Evolutionary conservation across 225 moss, liverwort and hornwort genomes (phyloP).

Genomic region (Straminergon stramineum): DNA sequence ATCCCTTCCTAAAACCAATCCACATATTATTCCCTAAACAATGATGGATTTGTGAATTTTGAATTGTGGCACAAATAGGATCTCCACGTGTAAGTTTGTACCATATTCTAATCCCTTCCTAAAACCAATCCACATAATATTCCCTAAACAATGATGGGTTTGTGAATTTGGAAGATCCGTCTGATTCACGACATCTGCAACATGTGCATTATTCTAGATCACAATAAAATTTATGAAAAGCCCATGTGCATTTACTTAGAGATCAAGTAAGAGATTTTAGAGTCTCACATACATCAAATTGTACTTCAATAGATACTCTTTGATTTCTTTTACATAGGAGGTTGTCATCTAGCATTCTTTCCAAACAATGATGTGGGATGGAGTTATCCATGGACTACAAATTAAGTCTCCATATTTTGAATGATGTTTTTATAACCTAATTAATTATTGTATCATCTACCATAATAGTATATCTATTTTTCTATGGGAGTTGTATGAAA

Average conservation of each 20-base stretch:
- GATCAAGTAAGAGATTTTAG: background rate
- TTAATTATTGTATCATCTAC: background rate
- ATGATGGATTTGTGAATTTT: background rate
- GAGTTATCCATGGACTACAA: background rate
- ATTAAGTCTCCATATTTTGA: background rate
- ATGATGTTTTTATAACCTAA: background rate
- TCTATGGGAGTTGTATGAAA: background rate
- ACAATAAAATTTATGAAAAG: background rate
- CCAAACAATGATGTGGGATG: background rate
- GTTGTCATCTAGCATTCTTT: background rate
- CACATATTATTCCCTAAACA: too few relatives aligned
- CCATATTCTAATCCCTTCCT: rapidly evolving
- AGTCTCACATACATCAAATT: background rate
- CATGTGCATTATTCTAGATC: background rate
- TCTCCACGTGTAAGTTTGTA: too few relatives aligned
- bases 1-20: too few relatives aligned
- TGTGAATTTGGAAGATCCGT: background rate
- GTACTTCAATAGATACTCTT: background rate
- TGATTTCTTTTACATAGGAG: background rate
- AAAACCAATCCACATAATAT: rapidly evolving
- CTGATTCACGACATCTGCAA: rapidly evolving
- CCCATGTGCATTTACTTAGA: background rate
- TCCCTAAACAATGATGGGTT: background rate
- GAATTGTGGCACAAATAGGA: too few relatives aligned
- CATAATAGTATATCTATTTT: background rate